Base-by-base conservation (phyloP, 345 rosid genomes). In the Noccaea bulbosa region DNA sequence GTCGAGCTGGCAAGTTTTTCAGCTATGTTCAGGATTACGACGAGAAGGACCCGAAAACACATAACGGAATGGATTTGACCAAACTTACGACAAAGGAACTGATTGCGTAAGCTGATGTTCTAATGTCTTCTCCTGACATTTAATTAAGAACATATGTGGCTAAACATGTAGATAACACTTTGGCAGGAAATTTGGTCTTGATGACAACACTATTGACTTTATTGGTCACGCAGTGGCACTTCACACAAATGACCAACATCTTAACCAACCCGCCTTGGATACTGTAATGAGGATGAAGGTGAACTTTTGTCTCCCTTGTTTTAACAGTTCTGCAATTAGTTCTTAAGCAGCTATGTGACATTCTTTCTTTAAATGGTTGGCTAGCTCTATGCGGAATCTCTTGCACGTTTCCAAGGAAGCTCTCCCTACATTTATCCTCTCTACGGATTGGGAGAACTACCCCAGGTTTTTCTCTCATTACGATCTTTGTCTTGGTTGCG, bases 141-240 rank as follows among this genome's bases (percentile, higher is more conserved):
- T 2, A 9, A 1, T 15, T 65, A n/a, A 16, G 34, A 34, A 37
- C 44, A 30, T 65, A 24, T 2, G 54, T 35, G 76, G 45, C 63
- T 71, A 52, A 77, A 62, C 35, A 11, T 10, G 71, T 56, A 7
- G 22, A 32, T 69, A 32, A 55, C 62, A 41, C 58, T 7, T 34
- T 24, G 67, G 56, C 69, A 89, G 96, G 60, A 94, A 85, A 77
- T 86, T 84, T 55, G 96, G 97, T 52, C 86, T 94, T 53, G 99
- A 94, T 77, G 99, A 91, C 62, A 84, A 94, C 79, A 89, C 95
- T 4, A 63, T 91, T 57, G 97, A 94, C 83, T 94, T 89, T 44
- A 85, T 94, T 40, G 97, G 95, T 33, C 97, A 94, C 72, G 99
- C 99, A 37, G 79, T 94, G 85, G 97, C 96, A 39, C 95, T 94